A percentile compares a stretch with the other conserved stretches of the same genome.
These are phyloP conservation scores for Microdochium trichocladiopsis DNA, from an alignment of 2,329 filamentous ascomycete species.

Conservation along the genomic window DNA sequence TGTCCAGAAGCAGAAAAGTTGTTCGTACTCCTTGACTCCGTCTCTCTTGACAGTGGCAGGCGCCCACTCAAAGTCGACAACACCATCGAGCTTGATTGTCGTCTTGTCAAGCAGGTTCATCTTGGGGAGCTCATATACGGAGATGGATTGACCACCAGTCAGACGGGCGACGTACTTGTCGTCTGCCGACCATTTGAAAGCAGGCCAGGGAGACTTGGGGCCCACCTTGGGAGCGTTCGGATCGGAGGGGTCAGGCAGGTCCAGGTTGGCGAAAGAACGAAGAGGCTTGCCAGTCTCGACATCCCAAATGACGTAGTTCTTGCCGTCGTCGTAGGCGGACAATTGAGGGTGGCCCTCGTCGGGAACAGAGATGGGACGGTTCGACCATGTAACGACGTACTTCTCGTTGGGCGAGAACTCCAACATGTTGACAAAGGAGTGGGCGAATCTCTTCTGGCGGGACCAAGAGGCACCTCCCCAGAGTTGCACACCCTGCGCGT, in stretches of 20 bases:
- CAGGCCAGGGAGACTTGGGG: conserved; percentile 94
- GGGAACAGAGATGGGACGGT: conserved; percentile 84
- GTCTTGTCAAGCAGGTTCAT: conserved; percentile 91
- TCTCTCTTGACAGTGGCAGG: conserved; percentile 77
- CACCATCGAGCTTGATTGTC: conserved; percentile 90
- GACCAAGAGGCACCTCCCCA: conserved; percentile 91
- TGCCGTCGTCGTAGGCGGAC: conserved; percentile 88
- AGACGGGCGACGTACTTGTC: conserved; percentile 95
- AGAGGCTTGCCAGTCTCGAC: conserved; percentile 83
- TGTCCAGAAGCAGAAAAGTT: conserved; percentile 97
- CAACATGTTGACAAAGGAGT: conserved; percentile 91
- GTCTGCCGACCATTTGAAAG: conserved; percentile 98
- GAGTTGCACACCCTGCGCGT: conserved; percentile 92
- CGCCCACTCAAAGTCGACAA: conserved; percentile 97
- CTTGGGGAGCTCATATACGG: conserved; percentile 79
- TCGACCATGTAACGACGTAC: conserved; percentile 95
- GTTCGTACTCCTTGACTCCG: conserved; percentile 85
- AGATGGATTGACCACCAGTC: conserved; percentile 81
- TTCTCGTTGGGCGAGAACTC: conserved; percentile 92
- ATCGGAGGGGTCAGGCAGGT: conserved; percentile 58
- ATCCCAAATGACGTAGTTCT: conserved; percentile 99
- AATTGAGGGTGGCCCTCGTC: conserved; percentile 81
- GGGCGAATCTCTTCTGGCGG: conserved; percentile 85
- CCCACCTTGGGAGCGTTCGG: conserved; percentile 59
- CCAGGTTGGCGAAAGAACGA: conserved; percentile 87